Evolutionary conservation across 2,329 filamentous ascomycete species (phyloP), one percentile per base, ranked within the genome.

Genomic region (Trichophyton mentagrophytes): DNA sequence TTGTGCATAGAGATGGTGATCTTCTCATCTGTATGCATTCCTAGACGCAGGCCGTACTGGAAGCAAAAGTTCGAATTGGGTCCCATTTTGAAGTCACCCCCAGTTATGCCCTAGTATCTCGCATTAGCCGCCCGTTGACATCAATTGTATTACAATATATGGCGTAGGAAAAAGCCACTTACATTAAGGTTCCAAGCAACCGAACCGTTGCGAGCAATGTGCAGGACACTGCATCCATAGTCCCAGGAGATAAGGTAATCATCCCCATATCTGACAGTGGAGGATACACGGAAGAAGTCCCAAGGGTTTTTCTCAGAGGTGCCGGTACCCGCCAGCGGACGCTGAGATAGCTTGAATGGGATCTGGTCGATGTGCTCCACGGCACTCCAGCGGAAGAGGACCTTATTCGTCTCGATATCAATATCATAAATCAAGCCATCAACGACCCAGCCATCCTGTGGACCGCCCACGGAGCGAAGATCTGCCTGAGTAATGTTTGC

Each of bases 301-400:
- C 60, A 65, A 9, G 64, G 58, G 38, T 42, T 49, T 33, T 46
- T 59, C 42, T 62, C 53, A 27, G 58, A 60, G 25, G 15, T 55
- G 25, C 58, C 58, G 8, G 55, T 36, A 42, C 27, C 44, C 11
- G 2, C 20, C 40, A 61, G 40, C 22, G 53, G 59, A 13, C 33
- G 33, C 25, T 57, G 22, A 22, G 59, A 57, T 22, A 57, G 17
- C 9, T 47, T 57, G 40, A 59, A 33, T 17, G 60, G 60, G 3
- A 61, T 53, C 46, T 62, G 38, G 20, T 69, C 58, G 60, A 78
- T 67, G 63, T 79, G 76, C 2, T 79, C 73, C 3, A 75, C 75
- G 5, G 78, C 76, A 36, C 72, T 72, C 78, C 78, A 80, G 64
- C 77, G 68, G 64, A 78, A 80, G 11, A 78, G 63, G 0, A 77